Percentiles rank a stretch among this genome's conserved stretches.
Evolutionary conservation across 2,329 filamentous ascomycete species (phyloP).

Genomic region (Pseudogymnoascus sp.): DNA sequence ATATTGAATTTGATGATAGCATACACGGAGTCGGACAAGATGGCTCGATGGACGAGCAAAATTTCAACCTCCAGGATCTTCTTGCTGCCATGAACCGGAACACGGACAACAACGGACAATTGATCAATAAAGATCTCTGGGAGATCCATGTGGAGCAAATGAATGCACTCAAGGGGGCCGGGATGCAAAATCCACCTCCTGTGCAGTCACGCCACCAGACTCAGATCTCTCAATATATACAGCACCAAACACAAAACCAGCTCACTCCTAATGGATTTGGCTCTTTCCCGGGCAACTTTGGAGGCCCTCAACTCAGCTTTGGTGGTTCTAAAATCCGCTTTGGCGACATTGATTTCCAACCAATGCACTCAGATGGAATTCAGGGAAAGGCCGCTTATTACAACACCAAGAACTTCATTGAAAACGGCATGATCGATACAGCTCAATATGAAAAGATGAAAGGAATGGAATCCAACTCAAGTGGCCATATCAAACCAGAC

Average conservation of each 20-base stretch:
- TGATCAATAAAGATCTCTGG: background rate
- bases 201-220: background rate
- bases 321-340: background rate
- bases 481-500: background rate
- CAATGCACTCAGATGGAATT: background rate
- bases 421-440: background rate
- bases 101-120: background rate
- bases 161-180: background rate
- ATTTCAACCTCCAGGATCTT: background rate
- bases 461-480: background rate
- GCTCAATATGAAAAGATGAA: background rate
- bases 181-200: background rate
- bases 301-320: background rate
- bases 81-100: background rate
- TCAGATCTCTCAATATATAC: background rate
- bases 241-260: background rate
- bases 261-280: background rate
- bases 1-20: background rate
- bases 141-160: background rate
- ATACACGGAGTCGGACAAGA: background rate
- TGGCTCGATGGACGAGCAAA: background rate
- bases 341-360: background rate
- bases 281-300: background rate
- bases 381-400: background rate
- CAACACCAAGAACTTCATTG: background rate